phyloP scores from a whole-genome alignment of 768 basidiomycete genomes.

The Russula brevipes region DNA sequence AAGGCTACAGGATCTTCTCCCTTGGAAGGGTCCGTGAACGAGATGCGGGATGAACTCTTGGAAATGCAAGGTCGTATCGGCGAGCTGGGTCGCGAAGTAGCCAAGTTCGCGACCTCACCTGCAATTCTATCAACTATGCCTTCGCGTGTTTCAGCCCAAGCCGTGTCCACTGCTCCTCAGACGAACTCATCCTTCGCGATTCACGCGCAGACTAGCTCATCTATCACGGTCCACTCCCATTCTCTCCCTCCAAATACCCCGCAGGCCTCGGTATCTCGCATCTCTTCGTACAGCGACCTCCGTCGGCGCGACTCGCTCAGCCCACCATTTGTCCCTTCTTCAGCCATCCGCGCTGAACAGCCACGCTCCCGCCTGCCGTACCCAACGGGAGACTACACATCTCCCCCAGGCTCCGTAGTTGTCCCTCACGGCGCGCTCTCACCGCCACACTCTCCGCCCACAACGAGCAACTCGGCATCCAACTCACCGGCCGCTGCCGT shows the following conservation, averaged over 20 bases:
- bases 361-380: constrained; percentile 65
- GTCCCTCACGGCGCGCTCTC: constrained; percentile 41
- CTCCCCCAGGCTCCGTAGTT: constrained; percentile 46
- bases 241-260: constrained; percentile 31
- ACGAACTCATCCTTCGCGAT: constrained; percentile 47
- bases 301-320: constrained; percentile 51
- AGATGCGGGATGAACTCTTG: constrained; percentile 60
- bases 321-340: constrained; percentile 51
- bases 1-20: constrained; percentile 25
- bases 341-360: constrained; percentile 34
- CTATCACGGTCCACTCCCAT: constrained; percentile 30
- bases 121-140: constrained; percentile 49
- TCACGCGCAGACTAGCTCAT: constrained; percentile 29
- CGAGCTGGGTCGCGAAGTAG: constrained; percentile 76
- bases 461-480: constrained; percentile 30
- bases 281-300: constrained; percentile 17
- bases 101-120: constrained; percentile 57
- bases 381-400: constrained; percentile 78
- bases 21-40: constrained; percentile 41
- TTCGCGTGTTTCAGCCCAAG: constrained; percentile 41
- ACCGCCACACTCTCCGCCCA: constrained; percentile 49
- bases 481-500: neutral
- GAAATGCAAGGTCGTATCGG: constrained; percentile 73
- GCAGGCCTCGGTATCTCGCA: constrained; percentile 29
- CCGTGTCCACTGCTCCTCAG: constrained; percentile 42